Conservation (phyloP, 2,329 filamentous ascomycete species). For the Alternaria viburni region DNA sequence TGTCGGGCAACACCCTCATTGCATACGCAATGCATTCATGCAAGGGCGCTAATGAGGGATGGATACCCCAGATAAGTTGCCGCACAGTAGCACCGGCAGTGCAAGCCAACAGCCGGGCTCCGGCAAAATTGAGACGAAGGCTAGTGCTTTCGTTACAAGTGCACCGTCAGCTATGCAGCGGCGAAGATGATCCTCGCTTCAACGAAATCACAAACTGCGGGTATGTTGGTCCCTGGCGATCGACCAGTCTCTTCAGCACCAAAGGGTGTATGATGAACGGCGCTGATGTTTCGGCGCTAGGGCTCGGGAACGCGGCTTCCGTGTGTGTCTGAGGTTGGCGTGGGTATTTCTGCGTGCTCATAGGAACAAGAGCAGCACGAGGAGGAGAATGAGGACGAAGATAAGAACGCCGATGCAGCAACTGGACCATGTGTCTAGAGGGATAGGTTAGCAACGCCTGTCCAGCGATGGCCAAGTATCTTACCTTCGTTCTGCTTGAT, state of each 20-base stretch:
- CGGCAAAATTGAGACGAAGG: conserved; percentile 1
- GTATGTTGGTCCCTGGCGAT: not conserved
- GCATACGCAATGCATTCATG: conserved; percentile 17
- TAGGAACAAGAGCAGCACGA: conserved; percentile 76
- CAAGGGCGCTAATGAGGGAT: conserved; percentile 22
- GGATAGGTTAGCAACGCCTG: conserved; percentile 1
- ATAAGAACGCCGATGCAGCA: conserved; percentile 92
- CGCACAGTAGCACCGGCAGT: conserved; percentile 17
- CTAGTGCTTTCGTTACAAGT: conserved; percentile 7
- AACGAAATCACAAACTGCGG: not conserved
- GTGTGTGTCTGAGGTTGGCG: not conserved
- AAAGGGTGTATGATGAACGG: not conserved
- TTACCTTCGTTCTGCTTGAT: conserved; percentile 88
- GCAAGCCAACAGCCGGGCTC: conserved; percentile 4
- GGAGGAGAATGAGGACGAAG: conserved; percentile 81
- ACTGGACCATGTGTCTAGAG: conserved; percentile 71
- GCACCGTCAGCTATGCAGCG: conserved; percentile 4
- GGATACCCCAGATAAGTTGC: conserved; percentile 17
- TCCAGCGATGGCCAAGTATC: not conserved
- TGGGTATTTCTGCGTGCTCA: conserved; percentile 48
- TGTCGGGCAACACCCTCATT: not conserved
- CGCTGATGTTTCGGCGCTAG: not conserved
- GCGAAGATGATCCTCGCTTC: not conserved
- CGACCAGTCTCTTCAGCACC: conserved; percentile 2
- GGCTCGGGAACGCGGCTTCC: not conserved